phyloP scores from a whole-genome alignment of 257 asterid genomes.

The Capsicum rhomboideum region DNA sequence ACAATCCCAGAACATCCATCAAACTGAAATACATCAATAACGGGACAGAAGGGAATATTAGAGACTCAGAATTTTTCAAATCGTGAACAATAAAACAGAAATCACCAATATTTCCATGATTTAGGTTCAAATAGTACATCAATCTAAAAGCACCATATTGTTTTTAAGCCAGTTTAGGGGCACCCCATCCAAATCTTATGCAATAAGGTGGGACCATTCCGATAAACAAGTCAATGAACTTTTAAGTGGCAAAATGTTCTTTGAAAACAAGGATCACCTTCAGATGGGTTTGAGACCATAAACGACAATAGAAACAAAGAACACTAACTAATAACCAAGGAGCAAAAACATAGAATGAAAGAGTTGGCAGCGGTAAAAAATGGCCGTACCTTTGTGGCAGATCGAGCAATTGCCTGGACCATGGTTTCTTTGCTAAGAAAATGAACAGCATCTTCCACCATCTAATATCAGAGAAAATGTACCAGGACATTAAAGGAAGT shows the following conservation, averaged over 20 bases:
- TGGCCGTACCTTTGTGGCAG: constrained; percentile 83
- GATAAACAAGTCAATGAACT: background rate
- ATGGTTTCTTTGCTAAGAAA: constrained; percentile 92
- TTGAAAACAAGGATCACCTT: background rate
- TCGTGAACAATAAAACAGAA: background rate
- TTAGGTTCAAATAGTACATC: background rate
- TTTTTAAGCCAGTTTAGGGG: background rate
- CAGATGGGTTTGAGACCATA: background rate
- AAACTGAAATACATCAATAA: background rate
- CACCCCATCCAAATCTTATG: background rate
- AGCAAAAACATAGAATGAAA: background rate
- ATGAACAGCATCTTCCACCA: constrained; percentile 99
- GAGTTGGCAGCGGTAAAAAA: background rate
- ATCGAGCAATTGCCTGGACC: constrained; percentile 88
- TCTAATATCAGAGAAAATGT: constrained; percentile 30
- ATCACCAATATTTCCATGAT: background rate
- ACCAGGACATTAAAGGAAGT: background rate
- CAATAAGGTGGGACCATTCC: background rate
- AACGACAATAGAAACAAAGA: background rate
- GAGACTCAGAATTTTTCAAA: background rate
- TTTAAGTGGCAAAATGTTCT: background rate
- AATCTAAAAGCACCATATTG: background rate
- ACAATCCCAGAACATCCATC: background rate
- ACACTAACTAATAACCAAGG: background rate
- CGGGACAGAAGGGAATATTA: background rate